These are phyloP conservation scores for Globisporangium sylvaticum DNA, from an alignment of 352 stramenopile species.

Conservation along the genomic window DNA sequence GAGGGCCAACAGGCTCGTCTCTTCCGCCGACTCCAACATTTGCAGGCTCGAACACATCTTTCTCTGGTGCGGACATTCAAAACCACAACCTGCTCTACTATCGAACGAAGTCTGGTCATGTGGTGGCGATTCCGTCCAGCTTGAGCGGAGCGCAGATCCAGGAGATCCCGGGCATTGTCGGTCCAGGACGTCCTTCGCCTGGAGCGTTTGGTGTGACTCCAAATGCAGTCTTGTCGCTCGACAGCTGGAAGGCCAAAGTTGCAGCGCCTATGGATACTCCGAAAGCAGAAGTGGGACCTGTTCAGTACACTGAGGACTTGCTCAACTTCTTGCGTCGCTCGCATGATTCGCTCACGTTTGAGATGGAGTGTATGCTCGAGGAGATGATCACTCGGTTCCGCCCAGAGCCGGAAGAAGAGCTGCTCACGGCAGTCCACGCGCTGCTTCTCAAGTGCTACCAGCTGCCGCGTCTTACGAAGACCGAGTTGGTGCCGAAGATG, in stretches of 20 bases:
- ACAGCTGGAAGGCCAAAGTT: conserved; percentile 68
- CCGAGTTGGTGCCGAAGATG: conserved; percentile 82
- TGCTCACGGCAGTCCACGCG: conserved; percentile 94
- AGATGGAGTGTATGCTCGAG: conserved; percentile 98
- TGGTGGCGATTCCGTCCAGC: conserved; percentile 63
- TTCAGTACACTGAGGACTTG: conserved; percentile 90
- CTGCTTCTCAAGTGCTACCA: conserved; percentile 94
- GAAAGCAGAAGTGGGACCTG: conserved; percentile 72
- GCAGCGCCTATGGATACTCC: conserved; percentile 31
- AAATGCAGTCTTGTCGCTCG: conserved; percentile 60
- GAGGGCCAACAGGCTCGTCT: not conserved
- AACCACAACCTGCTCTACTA: conserved; percentile 52
- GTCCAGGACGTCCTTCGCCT: conserved; percentile 51
- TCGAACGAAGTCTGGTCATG: conserved; percentile 73
- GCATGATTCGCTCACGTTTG: conserved; percentile 86
- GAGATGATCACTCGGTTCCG: conserved; percentile 98
- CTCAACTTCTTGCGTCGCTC: conserved; percentile 94
- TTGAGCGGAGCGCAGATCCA: conserved; percentile 58
- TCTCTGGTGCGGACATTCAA: conserved; percentile 11
- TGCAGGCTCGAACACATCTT: conserved; percentile 2
- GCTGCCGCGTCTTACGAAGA: conserved; percentile 72
- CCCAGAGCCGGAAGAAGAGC: conserved; percentile 95
- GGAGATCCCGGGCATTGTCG: conserved; percentile 73
- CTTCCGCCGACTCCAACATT: conserved; percentile 9
- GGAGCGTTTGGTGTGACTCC: conserved; percentile 65